These are phyloP conservation scores for Achlya hypogyna DNA, from an alignment of 352 stramenopile genomes.

Conservation along the genomic window DNA sequence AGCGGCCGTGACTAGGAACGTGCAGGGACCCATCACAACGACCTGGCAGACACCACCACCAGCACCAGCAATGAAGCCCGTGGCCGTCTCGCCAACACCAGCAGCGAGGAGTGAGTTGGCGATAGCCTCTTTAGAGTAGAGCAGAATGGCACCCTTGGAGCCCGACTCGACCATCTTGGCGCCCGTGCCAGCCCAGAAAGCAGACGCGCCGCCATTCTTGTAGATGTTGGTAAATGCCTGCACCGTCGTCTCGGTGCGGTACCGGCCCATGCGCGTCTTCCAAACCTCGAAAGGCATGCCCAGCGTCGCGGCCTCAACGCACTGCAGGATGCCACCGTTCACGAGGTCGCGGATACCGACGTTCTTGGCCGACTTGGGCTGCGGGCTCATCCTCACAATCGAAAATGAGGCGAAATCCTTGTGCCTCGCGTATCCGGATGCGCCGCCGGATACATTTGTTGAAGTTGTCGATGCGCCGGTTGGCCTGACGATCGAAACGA, in stretches of 20 bases:
- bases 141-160: constrained; percentile 83
- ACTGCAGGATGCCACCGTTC: constrained; percentile 79
- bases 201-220: constrained; percentile 63
- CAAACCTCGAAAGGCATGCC: constrained; percentile 90
- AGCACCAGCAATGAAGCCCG: constrained; percentile 74
- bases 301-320: constrained; percentile 80
- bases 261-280: constrained; percentile 90
- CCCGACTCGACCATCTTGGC: constrained; percentile 89
- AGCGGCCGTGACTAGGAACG: constrained; percentile 84
- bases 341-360: constrained; percentile 66
- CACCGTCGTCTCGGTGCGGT: constrained; percentile 65
- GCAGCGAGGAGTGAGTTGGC: constrained; percentile 65
- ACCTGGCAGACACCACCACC: constrained; percentile 82
- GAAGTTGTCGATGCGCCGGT: not conserved
- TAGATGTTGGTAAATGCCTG: constrained; percentile 85
- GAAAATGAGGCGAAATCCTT: constrained; percentile 9
- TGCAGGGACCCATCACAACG: constrained; percentile 86
- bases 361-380: constrained; percentile 64
- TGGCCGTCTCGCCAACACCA: constrained; percentile 50
- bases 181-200: constrained; percentile 83
- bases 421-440: not conserved
- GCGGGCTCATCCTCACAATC: constrained; percentile 36
- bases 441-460: not conserved
- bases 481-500: not conserved
- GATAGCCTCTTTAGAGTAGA: constrained; percentile 86